These are phyloP conservation scores for Saksenaea oblongispora DNA, from an alignment of 371 early-diverging fungal species.

Conservation along the genomic window DNA sequence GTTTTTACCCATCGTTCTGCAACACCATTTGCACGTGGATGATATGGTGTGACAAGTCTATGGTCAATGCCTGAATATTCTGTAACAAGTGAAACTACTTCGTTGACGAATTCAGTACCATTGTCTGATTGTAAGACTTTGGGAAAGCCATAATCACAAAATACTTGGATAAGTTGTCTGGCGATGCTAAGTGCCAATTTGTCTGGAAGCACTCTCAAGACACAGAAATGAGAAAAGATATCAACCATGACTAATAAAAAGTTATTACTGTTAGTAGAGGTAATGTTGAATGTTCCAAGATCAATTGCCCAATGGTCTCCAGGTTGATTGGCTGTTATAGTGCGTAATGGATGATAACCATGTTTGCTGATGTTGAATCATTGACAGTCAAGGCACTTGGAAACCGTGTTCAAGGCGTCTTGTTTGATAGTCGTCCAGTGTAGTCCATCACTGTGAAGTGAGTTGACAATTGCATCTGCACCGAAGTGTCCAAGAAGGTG, in stretches of 20 bases:
- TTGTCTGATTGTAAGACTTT: no score
- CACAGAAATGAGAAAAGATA: conserved; percentile 16
- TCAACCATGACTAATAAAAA: conserved; percentile 24
- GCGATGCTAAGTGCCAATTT: conserved; percentile 17
- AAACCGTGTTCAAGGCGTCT: conserved; percentile 14
- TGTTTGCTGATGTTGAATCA: conserved; percentile 10
- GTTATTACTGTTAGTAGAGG: conserved; percentile 8
- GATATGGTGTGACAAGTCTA: no score
- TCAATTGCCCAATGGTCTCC: no score
- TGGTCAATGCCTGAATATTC: conserved; percentile 15
- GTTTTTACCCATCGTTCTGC: conserved; percentile 21
- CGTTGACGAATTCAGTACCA: conserved; percentile 25
- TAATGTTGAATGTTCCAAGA: conserved; percentile 19
- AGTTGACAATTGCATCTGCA: conserved; percentile 14
- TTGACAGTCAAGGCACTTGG: conserved; percentile 18
- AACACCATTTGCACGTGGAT: no score
- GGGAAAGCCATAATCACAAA: no score
- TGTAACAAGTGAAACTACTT: not conserved
- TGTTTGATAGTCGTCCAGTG: conserved; percentile 23
- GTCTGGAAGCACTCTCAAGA: conserved; percentile 17
- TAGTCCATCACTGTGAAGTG: conserved; percentile 9
- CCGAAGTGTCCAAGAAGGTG: no score
- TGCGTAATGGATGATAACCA: no score
- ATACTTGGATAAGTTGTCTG: no score
- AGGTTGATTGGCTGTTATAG: no score